Base-by-base conservation (phyloP, 768 basidiomycete genomes). In the Dentipellis sp. region DNA sequence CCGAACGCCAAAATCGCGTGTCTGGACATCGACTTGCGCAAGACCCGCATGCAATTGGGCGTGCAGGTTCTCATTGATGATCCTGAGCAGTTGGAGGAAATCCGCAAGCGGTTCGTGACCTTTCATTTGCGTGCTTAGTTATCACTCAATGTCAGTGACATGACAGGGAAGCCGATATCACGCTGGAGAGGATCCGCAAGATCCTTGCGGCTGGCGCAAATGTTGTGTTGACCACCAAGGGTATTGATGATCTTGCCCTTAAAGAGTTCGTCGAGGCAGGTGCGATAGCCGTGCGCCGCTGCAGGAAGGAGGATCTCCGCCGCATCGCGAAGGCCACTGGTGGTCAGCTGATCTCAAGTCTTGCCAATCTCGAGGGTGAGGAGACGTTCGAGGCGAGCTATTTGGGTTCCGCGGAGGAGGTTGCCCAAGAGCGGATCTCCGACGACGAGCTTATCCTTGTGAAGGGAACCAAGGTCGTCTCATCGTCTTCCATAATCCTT, bases 251-350 rank as follows among this genome's bases (percentile, higher is more conserved):
- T 67, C 78, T 98, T 16, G 97, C 94, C 69, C 74, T 98, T 63
- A 99, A 99, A 69, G 97, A 98, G 72, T 99, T 98, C 64, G 91
- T 98, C 49, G 97, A 99, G 72, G 94, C 94, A 17, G 97, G 97
- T 40, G 95, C 95, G 1, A 98, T 98, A 89, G 97, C 94, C 46
- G 97, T 97, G 50, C 86, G 97, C 61, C 81, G 97, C 63, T 98
- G 97, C 74, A 84, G 88, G 69, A 99, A 99, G 71, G 97, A 99
- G 68, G 97, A 99, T 68, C 80, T 98, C 50, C 85, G 93, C 56
- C 85, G 97, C 52, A 98, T 98, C 63, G 97, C 97, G 23, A 95
- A 88, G 70, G 95, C 97, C 9, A 97, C 94, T 0, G 97, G 97
- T 22, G 97, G 94, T 9, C 91, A 91, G 22, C 77, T 98, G 40